A percentile compares a stretch with the other conserved stretches of the same genome.
phyloP scores from a whole-genome alignment of 2,329 filamentous ascomycete species.

The Colletotrichum gigasporum region DNA sequence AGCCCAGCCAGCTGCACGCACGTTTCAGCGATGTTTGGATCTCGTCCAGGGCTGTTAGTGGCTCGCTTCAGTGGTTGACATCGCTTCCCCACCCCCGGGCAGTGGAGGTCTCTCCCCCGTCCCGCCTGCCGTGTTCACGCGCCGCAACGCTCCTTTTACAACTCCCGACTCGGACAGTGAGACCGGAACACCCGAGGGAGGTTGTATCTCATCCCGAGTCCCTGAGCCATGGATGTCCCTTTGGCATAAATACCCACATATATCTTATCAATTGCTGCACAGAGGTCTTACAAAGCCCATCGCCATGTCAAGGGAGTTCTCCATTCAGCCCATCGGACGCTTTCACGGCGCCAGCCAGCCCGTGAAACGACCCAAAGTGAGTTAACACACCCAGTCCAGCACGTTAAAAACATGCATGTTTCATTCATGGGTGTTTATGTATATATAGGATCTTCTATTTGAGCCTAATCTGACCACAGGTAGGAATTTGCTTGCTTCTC shows the following conservation, averaged over 20 bases:
- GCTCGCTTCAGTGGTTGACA: constrained; percentile 3
- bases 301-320: constrained; percentile 52
- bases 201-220: not conserved
- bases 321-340: constrained; percentile 74
- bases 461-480: not conserved
- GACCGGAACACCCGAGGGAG: constrained; percentile 12
- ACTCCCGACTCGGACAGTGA: constrained; percentile 18
- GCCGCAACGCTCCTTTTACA: constrained; percentile 20
- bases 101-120: not conserved
- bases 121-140: constrained; percentile 1
- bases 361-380: constrained; percentile 79
- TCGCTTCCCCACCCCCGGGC: constrained; percentile 20
- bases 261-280: not conserved
- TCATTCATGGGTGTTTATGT: not conserved
- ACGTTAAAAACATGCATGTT: not conserved
- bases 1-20: constrained; percentile 24
- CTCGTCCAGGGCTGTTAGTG: constrained; percentile 14
- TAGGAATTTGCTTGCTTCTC: constrained; percentile 95
- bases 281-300: not conserved
- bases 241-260: not conserved
- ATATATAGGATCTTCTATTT: not conserved
- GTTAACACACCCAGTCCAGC: no score
- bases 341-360: constrained; percentile 75
- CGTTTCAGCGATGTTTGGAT: constrained; percentile 31
- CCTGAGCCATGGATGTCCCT: not conserved